Evolutionary conservation across 1,139 yeast species (phyloP).

Genomic region (Yamadazyma siamensis): DNA sequence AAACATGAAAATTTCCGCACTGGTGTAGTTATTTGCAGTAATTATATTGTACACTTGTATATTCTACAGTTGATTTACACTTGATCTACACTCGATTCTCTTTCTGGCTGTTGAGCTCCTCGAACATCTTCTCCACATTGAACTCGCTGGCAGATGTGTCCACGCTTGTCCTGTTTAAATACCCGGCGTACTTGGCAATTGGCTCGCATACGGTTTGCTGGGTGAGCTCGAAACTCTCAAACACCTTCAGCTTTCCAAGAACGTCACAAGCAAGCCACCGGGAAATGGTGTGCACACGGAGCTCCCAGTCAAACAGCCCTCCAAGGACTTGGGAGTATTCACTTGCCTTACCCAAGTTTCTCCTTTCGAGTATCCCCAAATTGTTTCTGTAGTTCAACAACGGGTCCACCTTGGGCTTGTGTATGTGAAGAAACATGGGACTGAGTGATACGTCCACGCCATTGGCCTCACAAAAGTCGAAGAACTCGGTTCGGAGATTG

Average conservation of each 20-base stretch:
- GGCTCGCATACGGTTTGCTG: slow-evolving; percentile 23
- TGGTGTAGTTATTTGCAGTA: no score
- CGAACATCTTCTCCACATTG: no score
- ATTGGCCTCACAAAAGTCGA: slow-evolving; percentile 6
- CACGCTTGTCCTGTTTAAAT: slow-evolving; percentile 22
- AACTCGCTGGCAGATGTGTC: no score
- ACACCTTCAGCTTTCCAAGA: slow-evolving; percentile 12
- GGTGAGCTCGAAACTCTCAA: slow-evolving; percentile 10
- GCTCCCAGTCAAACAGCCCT: slow-evolving; percentile 30
- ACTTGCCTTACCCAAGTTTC: slow-evolving; percentile 22
- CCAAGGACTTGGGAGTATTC: slow-evolving; percentile 15
- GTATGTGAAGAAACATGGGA: slow-evolving; percentile 38
- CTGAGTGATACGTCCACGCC: slow-evolving; percentile 9
- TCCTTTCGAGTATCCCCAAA: slow-evolving; percentile 16
- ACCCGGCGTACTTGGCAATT: slow-evolving; percentile 24
- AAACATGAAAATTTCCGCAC: no score
- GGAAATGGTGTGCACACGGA: slow-evolving; percentile 32
- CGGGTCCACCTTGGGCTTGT: slow-evolving; percentile 41
- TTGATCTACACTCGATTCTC: no score
- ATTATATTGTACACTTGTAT: no score
- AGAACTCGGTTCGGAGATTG: slow-evolving; percentile 20
- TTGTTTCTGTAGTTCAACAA: slow-evolving; percentile 20
- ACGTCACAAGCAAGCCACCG: slow-evolving; percentile 36
- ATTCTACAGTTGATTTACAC: no score
- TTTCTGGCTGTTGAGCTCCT: no score